Conservation (phyloP, 2,329 filamentous ascomycete species). For the Aspergillus alliaceus region DNA sequence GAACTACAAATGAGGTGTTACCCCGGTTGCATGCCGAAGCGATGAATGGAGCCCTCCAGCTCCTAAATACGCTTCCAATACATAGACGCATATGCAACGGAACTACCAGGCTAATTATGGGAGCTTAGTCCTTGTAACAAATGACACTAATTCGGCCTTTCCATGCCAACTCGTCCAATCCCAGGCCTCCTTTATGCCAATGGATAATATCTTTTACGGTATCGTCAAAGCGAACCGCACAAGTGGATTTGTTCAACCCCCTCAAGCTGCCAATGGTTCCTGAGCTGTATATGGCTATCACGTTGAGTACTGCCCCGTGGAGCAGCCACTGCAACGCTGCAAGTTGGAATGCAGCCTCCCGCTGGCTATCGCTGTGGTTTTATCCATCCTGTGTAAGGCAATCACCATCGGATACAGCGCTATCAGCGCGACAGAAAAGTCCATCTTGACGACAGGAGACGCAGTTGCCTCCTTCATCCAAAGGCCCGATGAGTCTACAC, state of each 20-base stretch:
- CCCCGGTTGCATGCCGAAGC: slow-evolving; percentile 3
- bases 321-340: slow-evolving; percentile 20
- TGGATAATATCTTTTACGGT: not conserved
- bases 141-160: not conserved
- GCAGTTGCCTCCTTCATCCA: slow-evolving; percentile 38
- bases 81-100: slow-evolving; percentile 14
- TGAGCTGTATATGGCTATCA: slow-evolving; percentile 2
- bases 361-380: slow-evolving; percentile 17
- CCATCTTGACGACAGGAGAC: slow-evolving; percentile 38
- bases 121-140: slow-evolving; percentile 12
- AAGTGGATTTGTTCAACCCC: slow-evolving; percentile 3
- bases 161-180: not conserved
- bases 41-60: not conserved
- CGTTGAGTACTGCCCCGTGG: slow-evolving; percentile 8
- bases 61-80: slow-evolving; percentile 12
- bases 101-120: slow-evolving; percentile 13
- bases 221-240: too few relatives aligned
- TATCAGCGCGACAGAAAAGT: slow-evolving; percentile 6
- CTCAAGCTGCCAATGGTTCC: not conserved
- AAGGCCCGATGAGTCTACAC: slow-evolving; percentile 29
- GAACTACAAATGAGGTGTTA: not conserved
- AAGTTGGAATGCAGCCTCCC: slow-evolving; percentile 17
- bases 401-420: not conserved
- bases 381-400: slow-evolving; percentile 19
- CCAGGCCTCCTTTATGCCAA: not conserved